Evolutionary conservation across 2,329 filamentous ascomycete genomes (phyloP), one percentile per base, ranked within the genome.

Genomic region (Aspergillus unguis): DNA sequence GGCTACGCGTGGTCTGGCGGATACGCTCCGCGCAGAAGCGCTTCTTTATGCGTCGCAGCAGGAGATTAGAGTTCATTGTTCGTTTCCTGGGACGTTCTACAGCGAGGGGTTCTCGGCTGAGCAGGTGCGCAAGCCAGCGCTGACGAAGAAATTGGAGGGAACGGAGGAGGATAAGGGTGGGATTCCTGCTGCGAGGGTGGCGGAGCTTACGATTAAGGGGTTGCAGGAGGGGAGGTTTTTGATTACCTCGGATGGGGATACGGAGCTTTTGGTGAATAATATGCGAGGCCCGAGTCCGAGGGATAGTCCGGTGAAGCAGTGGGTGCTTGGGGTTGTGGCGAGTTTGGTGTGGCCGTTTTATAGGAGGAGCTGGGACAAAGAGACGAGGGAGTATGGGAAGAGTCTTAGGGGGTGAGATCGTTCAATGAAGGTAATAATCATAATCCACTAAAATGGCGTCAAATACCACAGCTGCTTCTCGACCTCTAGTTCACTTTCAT

Each of bases 261-360:
- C 44, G 3, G 49, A 48, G 35, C 10, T 55, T 3, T 29, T 52
- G 6, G n/a, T 55, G 37, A 55, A 52, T 41, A 52, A 46, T 5
- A 55, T 55, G 53, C 53, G 53, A 2, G 53, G 53, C 2, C 45
- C 53, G 31, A 55, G 53, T 50, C 53, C 53, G 25, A 11, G 53
- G 25, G 41, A 45, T 36, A 27, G 32, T 23, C 11, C 44, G 6
- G 9, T 55, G 17, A 10, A 31, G 25, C 45, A 55, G 3, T 49
- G 44, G 35, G 9, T 40, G 5, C 3, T 55, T 5, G 42, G 53
- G 3, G 2, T 37, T 6, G 35, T 46, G 31, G 45, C 33, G 4
- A 27, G 27, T 23, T 25, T 48, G 36, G 36, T 48, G 10, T 49
- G 45, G 49, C 46, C 44, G 10, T 4, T 55, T 31, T 23, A 31